Evolutionary conservation across 331 rosid species (phyloP).

Genomic region (Dryas integrifolia): DNA sequence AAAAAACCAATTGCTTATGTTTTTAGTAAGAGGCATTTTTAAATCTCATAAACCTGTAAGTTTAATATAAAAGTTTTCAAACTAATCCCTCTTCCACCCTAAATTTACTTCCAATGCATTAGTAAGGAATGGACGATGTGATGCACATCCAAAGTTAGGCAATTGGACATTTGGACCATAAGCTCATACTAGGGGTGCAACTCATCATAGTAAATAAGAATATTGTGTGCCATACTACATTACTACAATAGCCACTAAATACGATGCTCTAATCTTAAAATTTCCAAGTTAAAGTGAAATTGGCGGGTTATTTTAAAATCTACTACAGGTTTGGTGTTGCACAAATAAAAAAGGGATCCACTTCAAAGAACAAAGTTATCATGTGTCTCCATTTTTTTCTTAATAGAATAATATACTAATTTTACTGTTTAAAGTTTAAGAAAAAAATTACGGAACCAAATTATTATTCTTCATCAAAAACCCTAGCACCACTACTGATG

Average conservation of each 20-base stretch:
- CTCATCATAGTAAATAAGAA: background rate
- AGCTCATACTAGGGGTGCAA: background rate
- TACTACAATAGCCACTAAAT: background rate
- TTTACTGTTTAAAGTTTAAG: background rate
- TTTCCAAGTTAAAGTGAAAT: background rate
- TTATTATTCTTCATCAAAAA: background rate
- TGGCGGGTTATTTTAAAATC: background rate
- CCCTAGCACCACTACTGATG: background rate
- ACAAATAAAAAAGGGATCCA: background rate
- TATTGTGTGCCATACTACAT: slow-evolving; percentile 5
- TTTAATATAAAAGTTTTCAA: background rate
- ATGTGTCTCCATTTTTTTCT: background rate
- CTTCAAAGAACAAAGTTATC: background rate
- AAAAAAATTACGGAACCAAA: background rate
- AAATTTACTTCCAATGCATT: background rate
- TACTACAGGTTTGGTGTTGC: background rate
- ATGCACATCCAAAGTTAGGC: background rate
- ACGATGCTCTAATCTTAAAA: background rate
- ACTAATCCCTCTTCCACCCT: background rate
- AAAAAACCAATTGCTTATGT: background rate
- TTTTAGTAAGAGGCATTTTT: background rate
- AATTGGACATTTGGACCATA: background rate
- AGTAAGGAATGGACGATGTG: background rate
- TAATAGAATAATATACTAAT: background rate
- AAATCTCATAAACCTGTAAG: background rate